A percentile compares a stretch with the other conserved stretches of the same genome.
phyloP scores from a whole-genome alignment of 192 early-diverging fungal genomes.

The Coemansia sp. region DNA sequence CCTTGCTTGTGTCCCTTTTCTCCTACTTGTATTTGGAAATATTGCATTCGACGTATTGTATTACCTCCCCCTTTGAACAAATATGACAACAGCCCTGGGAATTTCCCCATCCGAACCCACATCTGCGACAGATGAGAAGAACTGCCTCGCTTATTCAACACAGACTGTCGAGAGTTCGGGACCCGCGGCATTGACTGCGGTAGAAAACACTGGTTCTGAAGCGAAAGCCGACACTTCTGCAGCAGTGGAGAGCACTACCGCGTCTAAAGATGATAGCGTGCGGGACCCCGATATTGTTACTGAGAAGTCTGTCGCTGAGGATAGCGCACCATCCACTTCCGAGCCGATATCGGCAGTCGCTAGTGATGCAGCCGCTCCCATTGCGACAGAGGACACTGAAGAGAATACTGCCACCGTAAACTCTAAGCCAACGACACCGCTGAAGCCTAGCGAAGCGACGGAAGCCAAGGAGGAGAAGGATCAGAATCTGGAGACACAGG shows the following conservation, averaged over 20 bases:
- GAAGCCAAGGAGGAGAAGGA: neutral
- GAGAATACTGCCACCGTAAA: neutral
- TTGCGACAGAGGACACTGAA: neutral
- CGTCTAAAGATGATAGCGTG: neutral
- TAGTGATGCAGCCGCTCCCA: neutral
- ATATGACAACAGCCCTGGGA: conserved; percentile 2
- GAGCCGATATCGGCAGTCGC: neutral
- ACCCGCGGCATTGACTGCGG: neutral
- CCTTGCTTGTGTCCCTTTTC: neutral
- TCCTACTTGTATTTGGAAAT: neutral
- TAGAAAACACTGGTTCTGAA: neutral
- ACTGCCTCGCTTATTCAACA: neutral
- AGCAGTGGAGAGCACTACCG: neutral
- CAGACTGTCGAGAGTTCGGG: neutral
- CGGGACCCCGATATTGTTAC: neutral
- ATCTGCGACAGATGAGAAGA: conserved; percentile 1
- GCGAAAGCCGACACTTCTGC: too few species aligned
- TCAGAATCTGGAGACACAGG: neutral
- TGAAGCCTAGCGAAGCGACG: neutral
- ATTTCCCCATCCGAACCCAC: neutral
- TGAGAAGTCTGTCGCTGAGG: neutral
- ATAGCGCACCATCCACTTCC: neutral
- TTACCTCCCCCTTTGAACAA: neutral
- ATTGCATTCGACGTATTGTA: conserved; percentile 4
- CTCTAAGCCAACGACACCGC: neutral